Evolutionary conservation across 2,329 filamentous ascomycete genomes (phyloP).

Genomic region (Talaromyces sp.): DNA sequence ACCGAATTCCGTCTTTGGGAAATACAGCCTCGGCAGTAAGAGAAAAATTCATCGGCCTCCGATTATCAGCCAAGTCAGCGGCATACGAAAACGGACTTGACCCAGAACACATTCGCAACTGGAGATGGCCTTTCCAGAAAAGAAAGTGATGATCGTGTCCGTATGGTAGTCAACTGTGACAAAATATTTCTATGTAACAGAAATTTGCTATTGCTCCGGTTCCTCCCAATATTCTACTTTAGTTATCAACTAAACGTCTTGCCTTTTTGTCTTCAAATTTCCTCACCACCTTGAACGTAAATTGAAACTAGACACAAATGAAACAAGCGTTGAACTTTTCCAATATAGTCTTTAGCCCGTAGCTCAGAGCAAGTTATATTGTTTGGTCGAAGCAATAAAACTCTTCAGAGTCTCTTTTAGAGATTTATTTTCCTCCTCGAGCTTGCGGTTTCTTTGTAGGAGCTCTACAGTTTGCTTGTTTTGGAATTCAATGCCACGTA

Average conservation of each 20-base stretch:
- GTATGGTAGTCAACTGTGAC: background rate
- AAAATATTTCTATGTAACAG: background rate
- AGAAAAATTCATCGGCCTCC: slow-evolving; percentile 58
- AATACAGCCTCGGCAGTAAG: slow-evolving; percentile 59
- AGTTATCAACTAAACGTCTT: background rate
- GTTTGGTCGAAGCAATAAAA: background rate
- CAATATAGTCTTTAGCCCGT: background rate
- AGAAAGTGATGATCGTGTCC: slow-evolving; percentile 10
- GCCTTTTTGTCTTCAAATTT: background rate
- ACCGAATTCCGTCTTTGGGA: slow-evolving; percentile 56
- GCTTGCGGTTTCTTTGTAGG: background rate
- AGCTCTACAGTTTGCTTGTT: background rate
- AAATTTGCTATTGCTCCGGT: background rate
- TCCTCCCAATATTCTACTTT: background rate
- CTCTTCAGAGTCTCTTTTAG: background rate
- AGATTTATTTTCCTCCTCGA: background rate
- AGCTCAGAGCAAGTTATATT: background rate
- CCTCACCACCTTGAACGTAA: background rate
- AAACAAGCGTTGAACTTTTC: background rate
- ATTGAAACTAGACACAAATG: background rate
- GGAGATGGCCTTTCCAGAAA: slow-evolving; percentile 54
- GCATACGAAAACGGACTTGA: slow-evolving; percentile 68
- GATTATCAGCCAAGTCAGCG: slow-evolving; percentile 58
- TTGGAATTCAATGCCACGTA: background rate
- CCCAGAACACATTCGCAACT: slow-evolving; percentile 58